Percentiles rank a stretch among this genome's conserved stretches.
Evolutionary conservation across 805 yeast species (phyloP).

Genomic region (Maudiozyma pseudohumilis): DNA sequence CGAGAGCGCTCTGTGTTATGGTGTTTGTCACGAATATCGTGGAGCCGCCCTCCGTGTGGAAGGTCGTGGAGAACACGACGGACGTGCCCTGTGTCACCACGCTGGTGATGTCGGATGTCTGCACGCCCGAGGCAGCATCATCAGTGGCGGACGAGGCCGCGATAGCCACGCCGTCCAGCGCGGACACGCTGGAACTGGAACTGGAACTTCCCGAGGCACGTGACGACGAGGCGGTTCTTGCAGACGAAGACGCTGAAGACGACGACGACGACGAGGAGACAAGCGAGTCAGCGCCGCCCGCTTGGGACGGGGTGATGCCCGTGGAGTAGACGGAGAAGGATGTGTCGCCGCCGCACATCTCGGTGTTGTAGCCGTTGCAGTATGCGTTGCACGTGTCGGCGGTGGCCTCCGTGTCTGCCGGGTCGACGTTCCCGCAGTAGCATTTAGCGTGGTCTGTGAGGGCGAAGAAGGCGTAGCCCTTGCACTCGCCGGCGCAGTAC

Average conservation of each 20-base stretch:
- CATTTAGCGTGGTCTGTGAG: conserved; percentile 21
- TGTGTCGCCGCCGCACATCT: conserved; percentile 53
- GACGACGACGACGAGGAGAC: conserved; percentile 7
- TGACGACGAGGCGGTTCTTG: conserved; percentile 7
- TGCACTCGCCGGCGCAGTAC: conserved; percentile 19
- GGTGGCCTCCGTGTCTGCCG: conserved; percentile 11
- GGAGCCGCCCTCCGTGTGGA: conserved; percentile 25
- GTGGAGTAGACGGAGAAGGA: conserved; percentile 38
- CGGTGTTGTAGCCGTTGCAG: conserved; percentile 51
- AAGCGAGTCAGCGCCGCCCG: conserved; percentile 14
- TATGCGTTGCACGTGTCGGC: conserved; percentile 16
- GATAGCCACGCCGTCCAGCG: neutral
- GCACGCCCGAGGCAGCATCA: neutral
- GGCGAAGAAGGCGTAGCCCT: conserved; percentile 24
- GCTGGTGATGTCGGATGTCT: conserved; percentile 13
- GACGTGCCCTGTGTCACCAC: conserved; percentile 8
- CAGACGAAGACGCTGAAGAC: conserved; percentile 4
- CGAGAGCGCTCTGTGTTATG: conserved; percentile 13
- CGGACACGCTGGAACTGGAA: neutral
- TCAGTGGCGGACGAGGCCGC: neutral
- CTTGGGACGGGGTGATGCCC: no score
- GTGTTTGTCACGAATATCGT: conserved; percentile 22
- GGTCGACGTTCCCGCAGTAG: conserved; percentile 25
- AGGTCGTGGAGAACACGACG: conserved; percentile 16
- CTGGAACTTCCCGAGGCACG: neutral